Evolutionary conservation across 2,329 filamentous ascomycete species (phyloP).

Genomic region (Truncatella angustata): DNA sequence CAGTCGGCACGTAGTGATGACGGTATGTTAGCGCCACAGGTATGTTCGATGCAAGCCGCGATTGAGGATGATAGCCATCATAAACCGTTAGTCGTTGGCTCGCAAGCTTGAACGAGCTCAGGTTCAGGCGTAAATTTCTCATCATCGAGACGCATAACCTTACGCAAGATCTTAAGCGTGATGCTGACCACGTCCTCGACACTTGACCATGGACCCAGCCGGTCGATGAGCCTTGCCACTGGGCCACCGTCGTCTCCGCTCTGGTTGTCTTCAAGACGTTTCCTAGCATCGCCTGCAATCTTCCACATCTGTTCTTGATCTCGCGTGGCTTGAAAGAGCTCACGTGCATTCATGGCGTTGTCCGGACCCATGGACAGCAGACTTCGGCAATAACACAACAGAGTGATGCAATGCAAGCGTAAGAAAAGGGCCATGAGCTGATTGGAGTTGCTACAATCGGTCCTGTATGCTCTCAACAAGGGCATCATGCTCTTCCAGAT

Average conservation of each 20-base stretch:
- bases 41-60: neutral
- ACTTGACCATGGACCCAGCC: conserved; percentile 29
- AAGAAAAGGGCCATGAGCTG: conserved; percentile 23
- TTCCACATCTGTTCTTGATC: conserved; percentile 29
- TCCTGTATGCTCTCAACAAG: conserved; percentile 21
- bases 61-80: neutral
- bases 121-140: conserved; percentile 25
- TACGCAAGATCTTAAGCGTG: conserved; percentile 26
- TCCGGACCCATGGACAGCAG: conserved; percentile 19
- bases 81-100: conserved; percentile 20
- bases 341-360: conserved; percentile 18
- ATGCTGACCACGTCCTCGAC: conserved; percentile 27
- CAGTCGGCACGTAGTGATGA: neutral
- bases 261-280: conserved; percentile 22
- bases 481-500: conserved; percentile 23
- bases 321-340: conserved; percentile 20
- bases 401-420: conserved; percentile 29
- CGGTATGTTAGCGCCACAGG: neutral
- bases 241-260: conserved; percentile 23
- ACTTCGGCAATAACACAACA: conserved; percentile 21
- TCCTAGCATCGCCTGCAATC: conserved; percentile 22
- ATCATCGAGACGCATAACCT: conserved; percentile 21
- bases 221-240: conserved; percentile 29
- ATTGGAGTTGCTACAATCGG: conserved; percentile 21
- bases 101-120: conserved; percentile 22